phyloP scores from a whole-genome alignment of 345 rosid genomes.

The Leavenworthia alabamica region DNA sequence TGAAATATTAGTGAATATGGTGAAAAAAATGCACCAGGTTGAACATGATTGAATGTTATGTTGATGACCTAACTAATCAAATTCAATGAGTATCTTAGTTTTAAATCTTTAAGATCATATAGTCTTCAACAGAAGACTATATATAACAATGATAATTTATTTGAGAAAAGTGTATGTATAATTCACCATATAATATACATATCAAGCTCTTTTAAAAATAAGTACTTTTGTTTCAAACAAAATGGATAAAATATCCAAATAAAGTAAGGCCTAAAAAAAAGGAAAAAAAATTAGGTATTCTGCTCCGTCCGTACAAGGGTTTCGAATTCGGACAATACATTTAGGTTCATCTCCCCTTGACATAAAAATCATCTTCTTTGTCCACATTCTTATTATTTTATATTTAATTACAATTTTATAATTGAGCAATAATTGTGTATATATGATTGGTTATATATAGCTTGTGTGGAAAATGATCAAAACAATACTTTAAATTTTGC shows the following conservation, averaged over 20 bases:
- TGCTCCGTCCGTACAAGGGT: constrained; percentile 30
- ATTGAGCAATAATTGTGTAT: constrained; percentile 16
- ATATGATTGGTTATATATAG: neutral
- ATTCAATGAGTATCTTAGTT: neutral
- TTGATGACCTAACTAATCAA: constrained; percentile 7
- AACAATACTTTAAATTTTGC: neutral
- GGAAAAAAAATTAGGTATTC: neutral
- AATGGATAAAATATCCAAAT: constrained; percentile 18
- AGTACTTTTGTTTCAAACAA: constrained; percentile 5
- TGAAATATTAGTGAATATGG: neutral
- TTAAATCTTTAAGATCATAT: neutral
- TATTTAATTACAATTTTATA: neutral
- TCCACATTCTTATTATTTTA: no score
- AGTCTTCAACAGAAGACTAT: neutral
- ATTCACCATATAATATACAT: neutral
- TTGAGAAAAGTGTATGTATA: no score
- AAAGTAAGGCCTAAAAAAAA: constrained; percentile 22
- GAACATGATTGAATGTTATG: neutral
- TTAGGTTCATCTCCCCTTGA: constrained; percentile 29
- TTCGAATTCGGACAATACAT: neutral
- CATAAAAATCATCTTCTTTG: no score
- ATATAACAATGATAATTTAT: no score
- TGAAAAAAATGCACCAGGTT: neutral
- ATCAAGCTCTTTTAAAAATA: neutral
- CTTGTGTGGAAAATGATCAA: neutral